These are phyloP conservation scores for Colletotrichum orbiculare DNA, from an alignment of 2,329 filamentous ascomycete genomes.

Conservation along the genomic window DNA sequence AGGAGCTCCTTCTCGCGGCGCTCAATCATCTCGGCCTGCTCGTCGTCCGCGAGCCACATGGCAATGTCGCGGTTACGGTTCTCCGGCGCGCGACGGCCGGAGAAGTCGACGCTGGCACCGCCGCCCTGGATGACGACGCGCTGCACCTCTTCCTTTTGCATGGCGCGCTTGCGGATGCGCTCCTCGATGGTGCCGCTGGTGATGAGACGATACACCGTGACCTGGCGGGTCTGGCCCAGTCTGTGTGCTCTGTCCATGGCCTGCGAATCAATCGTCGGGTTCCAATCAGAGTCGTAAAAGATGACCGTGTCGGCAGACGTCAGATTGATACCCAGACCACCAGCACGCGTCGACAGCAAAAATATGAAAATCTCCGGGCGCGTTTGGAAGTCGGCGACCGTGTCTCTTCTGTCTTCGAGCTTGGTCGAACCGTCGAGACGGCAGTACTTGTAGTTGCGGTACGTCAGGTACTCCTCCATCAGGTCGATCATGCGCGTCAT, in stretches of 20 bases:
- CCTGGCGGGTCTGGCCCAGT: constrained; percentile 93
- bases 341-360: constrained; percentile 92
- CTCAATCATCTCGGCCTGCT: constrained; percentile 94
- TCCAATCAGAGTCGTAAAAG: constrained; percentile 99
- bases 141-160: constrained; percentile 99
- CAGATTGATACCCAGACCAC: constrained; percentile 97
- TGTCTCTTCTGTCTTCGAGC: constrained; percentile 95
- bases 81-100: constrained; percentile 85
- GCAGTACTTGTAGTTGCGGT: constrained; percentile 99
- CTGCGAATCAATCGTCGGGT: constrained; percentile 97
- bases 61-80: constrained; percentile 98
- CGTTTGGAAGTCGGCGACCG: constrained; percentile 95
- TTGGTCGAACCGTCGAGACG: constrained; percentile 97
- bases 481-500: constrained; percentile 99
- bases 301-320: constrained; percentile 98
- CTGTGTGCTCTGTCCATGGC: constrained; percentile 99
- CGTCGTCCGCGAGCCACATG: constrained; percentile 98
- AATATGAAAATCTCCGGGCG: constrained; percentile 97
- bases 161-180: constrained; percentile 93
- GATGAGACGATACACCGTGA: constrained; percentile 97
- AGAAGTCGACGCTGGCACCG: constrained; percentile 94
- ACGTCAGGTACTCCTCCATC: constrained; percentile 98
- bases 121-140: constrained; percentile 96
- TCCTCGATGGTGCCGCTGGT: constrained; percentile 97
- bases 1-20: constrained; percentile 88